Evolutionary conservation across 1,139 yeast genomes (phyloP).

Genomic region (Magnusiomyces tetraspermus): DNA sequence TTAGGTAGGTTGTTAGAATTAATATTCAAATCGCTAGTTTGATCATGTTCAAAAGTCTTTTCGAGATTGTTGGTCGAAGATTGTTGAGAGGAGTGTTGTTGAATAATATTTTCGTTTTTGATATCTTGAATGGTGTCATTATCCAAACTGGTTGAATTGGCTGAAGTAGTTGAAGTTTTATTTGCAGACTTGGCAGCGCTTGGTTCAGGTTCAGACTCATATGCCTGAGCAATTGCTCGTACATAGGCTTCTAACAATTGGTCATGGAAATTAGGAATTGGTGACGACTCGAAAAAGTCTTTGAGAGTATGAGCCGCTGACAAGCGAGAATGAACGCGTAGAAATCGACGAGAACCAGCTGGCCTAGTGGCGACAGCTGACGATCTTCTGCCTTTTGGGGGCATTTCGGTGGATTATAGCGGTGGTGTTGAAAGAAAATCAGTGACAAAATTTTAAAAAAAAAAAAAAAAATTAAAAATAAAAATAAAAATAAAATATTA

Average conservation of each 20-base stretch:
- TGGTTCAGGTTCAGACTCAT: conserved; percentile 6
- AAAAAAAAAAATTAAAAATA: no score
- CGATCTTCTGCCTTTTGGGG: conserved; percentile 8
- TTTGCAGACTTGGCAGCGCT: no score
- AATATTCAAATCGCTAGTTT: not conserved
- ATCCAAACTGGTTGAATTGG: no score
- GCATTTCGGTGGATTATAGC: conserved; percentile 1
- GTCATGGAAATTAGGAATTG: conserved; percentile 9
- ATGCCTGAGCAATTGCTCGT: conserved; percentile 9
- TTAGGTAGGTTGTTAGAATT: not conserved
- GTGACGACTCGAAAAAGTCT: conserved; percentile 6
- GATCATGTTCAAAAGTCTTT: no score
- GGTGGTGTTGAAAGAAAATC: no score
- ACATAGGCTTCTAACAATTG: conserved; percentile 11
- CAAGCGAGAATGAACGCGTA: conserved; percentile 9
- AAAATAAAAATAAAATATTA: no score
- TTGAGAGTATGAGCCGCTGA: conserved; percentile 8
- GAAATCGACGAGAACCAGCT: conserved; percentile 1
- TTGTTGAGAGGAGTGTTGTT: no score
- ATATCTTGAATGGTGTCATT: no score
- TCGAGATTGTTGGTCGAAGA: no score
- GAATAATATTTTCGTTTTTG: no score
- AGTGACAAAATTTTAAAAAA: no score
- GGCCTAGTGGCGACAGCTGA: not conserved
- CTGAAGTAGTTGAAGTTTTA: no score